Conservation (phyloP, 1,284 basidiomycete species). For the Vanrija pseudolonga region DNA sequence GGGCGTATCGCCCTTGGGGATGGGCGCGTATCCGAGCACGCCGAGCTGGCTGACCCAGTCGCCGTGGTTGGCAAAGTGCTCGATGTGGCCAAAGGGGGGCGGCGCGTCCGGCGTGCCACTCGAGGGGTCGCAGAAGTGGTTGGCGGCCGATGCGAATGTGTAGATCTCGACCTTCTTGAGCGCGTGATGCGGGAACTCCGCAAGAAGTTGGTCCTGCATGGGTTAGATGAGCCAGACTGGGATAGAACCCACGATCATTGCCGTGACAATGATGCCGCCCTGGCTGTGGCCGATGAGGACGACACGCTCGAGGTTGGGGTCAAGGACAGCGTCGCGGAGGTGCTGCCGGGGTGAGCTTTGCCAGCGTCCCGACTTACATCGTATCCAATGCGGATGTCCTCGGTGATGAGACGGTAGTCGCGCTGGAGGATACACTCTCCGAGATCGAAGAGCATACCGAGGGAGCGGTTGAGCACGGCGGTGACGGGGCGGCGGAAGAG, state of each 20-base stretch:
- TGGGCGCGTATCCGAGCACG: slow-evolving; percentile 1
- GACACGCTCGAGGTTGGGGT: slow-evolving; percentile 16
- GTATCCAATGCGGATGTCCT: slow-evolving; percentile 21
- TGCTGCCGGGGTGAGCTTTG: background rate
- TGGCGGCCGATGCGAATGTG: slow-evolving; percentile 34
- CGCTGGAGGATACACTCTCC: slow-evolving; percentile 31
- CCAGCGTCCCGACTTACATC: slow-evolving; percentile 6
- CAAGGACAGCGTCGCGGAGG: slow-evolving; percentile 4
- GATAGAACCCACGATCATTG: slow-evolving; percentile 9
- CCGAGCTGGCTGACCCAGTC: background rate
- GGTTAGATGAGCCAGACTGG: background rate
- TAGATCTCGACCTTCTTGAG: slow-evolving; percentile 32
- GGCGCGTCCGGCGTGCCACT: background rate
- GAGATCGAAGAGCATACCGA: slow-evolving; percentile 29
- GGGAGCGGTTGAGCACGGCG: slow-evolving; percentile 28
- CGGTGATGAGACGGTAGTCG: slow-evolving; percentile 23
- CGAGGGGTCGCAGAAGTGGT: slow-evolving; percentile 25
- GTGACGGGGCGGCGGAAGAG: slow-evolving; percentile 23
- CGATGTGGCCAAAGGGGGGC: slow-evolving; percentile 17
- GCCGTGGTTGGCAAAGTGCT: slow-evolving; percentile 29
- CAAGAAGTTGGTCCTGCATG: slow-evolving; percentile 26
- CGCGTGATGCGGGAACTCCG: slow-evolving; percentile 21
- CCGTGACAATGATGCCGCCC: slow-evolving; percentile 29
- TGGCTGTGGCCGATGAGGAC: slow-evolving; percentile 34
- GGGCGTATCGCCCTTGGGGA: background rate